Base-by-base conservation (phyloP, 2,329 filamentous ascomycete species). In the Aspergillus hiratsukae region DNA sequence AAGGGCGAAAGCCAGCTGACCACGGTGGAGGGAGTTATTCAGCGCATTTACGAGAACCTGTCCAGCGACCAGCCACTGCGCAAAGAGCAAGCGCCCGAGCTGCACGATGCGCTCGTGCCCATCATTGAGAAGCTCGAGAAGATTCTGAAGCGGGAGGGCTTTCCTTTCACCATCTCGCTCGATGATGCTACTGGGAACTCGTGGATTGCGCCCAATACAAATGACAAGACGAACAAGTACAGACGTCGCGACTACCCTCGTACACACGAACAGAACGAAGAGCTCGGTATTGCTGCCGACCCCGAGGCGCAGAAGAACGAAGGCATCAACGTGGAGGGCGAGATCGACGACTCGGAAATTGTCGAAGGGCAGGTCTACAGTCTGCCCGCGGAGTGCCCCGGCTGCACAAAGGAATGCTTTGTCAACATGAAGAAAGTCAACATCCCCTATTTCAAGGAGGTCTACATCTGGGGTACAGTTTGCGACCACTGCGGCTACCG, bases 381-480 rank as follows among this genome's bases (percentile, higher is more conserved):
- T 57, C 94, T 99, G 77, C 93, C 93, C 2, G 88, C 92, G 6
- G 89, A 86, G 56, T 99, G 94, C 74, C 94, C 94, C 0, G 93
- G 90, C 59, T 99, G 94, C 80, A 87, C 87, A 69, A 89, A 89
- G 74, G 78, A 85, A 4, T 97, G 92, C 76, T 86, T 86, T 3
- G 96, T 95, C 9, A 92, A 96, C 75, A 97, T 97, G 91, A 96
- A 97, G 80, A 96, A 96, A 87, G 91, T 97, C 56, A 91, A 96
- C 68, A 97, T 99, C 60, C 94, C 94, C 0, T 89, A 96, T 77
- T 99, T 99, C 80, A 96, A 97, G 77, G 90, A 97, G 70, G 94
- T 99, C 3, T 87, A 97, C 43, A 82, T 99, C 66, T 97, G 96
- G 90, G 92, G 87, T 65, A 97, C 93, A 2, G 87, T 91, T 28